phyloP scores from a whole-genome alignment of 2,329 filamentous ascomycete genomes.

The Orbilia ellipsospora region DNA sequence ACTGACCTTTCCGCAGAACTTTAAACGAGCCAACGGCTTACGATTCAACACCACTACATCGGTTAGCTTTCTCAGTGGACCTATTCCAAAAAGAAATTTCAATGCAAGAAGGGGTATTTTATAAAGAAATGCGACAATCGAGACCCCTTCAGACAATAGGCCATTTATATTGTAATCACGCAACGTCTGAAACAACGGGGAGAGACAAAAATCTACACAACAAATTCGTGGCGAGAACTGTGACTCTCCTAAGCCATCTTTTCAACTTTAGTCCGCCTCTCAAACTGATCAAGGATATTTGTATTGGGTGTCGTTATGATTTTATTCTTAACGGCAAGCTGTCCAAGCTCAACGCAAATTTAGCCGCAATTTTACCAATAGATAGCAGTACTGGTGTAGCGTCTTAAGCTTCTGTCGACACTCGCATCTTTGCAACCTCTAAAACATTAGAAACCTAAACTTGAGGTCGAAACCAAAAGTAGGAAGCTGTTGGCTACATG shows the following conservation, averaged over 20 bases:
- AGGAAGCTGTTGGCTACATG: too few relatives aligned
- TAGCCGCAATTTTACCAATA: constrained; percentile 71
- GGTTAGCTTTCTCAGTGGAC: constrained; percentile 20
- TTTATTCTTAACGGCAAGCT: constrained; percentile 61
- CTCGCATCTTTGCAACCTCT: too few relatives aligned
- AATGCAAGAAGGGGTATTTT: constrained; percentile 40
- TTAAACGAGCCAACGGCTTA: neutral
- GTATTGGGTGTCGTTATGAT: constrained; percentile 23
- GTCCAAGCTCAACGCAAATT: constrained; percentile 73
- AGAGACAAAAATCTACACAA: too few relatives aligned
- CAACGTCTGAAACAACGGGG: too few relatives aligned
- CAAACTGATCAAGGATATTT: constrained; percentile 32
- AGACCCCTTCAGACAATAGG: neutral
- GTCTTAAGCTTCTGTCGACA: too few relatives aligned
- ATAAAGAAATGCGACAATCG: constrained; percentile 16
- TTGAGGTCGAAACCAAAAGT: too few relatives aligned
- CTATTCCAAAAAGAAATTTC: constrained; percentile 21
- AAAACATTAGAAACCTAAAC: too few relatives aligned
- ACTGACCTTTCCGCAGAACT: neutral
- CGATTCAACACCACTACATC: neutral
- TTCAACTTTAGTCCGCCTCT: constrained; percentile 44
- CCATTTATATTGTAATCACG: too few relatives aligned
- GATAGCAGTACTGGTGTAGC: too few relatives aligned
- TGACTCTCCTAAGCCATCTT: constrained; percentile 35
- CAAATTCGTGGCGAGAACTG: constrained; percentile 23